Evolutionary conservation across 2,329 filamentous ascomycete genomes (phyloP), one percentile per base, ranked within the genome.

Genomic region (Fusarium oxysporum): DNA sequence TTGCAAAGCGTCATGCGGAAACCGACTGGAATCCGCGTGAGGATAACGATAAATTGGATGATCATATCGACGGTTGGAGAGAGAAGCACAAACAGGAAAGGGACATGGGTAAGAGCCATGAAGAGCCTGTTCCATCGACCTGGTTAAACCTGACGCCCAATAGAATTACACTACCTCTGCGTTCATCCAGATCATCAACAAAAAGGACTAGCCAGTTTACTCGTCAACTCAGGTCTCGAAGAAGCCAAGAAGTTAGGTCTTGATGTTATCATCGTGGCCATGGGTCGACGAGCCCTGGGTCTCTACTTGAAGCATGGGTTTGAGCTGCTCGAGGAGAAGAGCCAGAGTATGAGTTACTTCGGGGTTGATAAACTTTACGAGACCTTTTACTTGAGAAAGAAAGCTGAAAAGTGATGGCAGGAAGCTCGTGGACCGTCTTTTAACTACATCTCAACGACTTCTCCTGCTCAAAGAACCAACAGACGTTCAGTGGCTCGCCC

Each of bases 151-250:
- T 75, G 13, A 74, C 5, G 3, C 13, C 13, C 3, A 0, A 8
- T 23, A 72, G 77, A 65, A 47, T 64, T 77, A 4, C 74, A 77
- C 32, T 78, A 78, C 41, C 60, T 78, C 10, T 72, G 62, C 19
- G 70, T 75, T 32, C 71, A 65, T 19, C 73, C 74, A 5, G 62
- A 74, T 25, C 76, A 78, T 16, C 74, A 74, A 7, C 53, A 68
- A 6, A 60, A 48, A 23, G 75, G 76, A 14, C 51, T 78, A 16
- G 76, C 64, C 5, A 71, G 72, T 10, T 61, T 76, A 63, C 75
- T 78, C 12, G 47, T 79, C 1, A 43, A 53, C 13, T 76, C 77
- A 17, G 76, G 77, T 3, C 44, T 77, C 11, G 47, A 70, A 19
- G 64, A 66, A 33, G 77, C 71, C 11, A 63, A 68, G 4, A 45